These are phyloP conservation scores for Trifolium subterraneum DNA, from an alignment of 306 rosid genomes.

Conservation along the genomic window DNA sequence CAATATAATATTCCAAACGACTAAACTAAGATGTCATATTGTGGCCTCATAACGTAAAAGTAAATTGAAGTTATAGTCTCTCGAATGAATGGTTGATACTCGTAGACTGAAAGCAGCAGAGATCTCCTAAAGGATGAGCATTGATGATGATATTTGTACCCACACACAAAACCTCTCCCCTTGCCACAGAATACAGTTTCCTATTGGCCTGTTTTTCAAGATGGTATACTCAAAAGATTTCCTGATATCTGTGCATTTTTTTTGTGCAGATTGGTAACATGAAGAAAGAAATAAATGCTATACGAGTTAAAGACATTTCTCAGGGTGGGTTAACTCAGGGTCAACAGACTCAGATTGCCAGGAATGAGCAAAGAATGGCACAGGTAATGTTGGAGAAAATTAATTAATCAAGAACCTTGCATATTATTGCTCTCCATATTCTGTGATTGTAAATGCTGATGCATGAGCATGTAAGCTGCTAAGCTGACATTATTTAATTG, in stretches of 20 bases:
- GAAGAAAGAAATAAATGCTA: constrained; percentile 96
- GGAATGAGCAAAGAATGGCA: constrained; percentile 90
- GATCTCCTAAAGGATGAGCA: constrained; percentile 5
- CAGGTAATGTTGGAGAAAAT: constrained; percentile 63
- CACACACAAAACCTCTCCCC: not conserved
- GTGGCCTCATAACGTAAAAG: constrained; percentile 5
- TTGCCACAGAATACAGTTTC: constrained; percentile 3
- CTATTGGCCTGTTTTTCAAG: constrained; percentile 8
- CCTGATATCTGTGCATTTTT: constrained; percentile 12
- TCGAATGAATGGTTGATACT: constrained; percentile 18
- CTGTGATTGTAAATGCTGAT: constrained; percentile 35
- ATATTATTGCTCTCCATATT: constrained; percentile 25
- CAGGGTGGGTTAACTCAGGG: constrained; percentile 99
- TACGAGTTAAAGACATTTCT: constrained; percentile 91
- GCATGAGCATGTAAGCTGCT: constrained; percentile 11
- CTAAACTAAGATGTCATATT: constrained; percentile 10
- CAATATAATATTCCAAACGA: constrained; percentile 1
- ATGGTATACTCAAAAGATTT: constrained; percentile 19
- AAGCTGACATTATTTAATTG: constrained; percentile 28
- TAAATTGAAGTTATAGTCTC: constrained; percentile 13
- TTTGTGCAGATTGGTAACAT: constrained; percentile 77
- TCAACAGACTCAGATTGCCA: constrained; percentile 95
- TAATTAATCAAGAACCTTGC: constrained; percentile 21
- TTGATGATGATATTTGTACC: constrained; percentile 6
- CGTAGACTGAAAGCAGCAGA: constrained; percentile 10